These are phyloP conservation scores for Selaginella tamariscina DNA, from an alignment of 75 land plant species.

Conservation along the genomic window DNA sequence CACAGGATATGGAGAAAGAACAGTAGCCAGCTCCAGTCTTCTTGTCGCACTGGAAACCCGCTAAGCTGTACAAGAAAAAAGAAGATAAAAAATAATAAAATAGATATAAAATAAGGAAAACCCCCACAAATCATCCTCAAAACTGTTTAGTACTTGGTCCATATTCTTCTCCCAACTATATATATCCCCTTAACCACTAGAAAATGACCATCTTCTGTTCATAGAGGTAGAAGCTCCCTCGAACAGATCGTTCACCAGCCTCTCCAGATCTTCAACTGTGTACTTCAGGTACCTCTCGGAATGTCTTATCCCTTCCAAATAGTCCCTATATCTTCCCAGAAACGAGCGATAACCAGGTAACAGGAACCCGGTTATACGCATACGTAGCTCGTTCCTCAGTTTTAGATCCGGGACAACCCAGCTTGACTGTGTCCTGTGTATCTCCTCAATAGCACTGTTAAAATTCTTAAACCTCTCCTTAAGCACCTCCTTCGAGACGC, in stretches of 20 bases:
- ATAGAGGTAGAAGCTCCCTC: slow-evolving; percentile 31
- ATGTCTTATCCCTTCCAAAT: slow-evolving; percentile 46
- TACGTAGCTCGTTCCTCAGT: slow-evolving; percentile 64
- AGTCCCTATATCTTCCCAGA: slow-evolving; percentile 46
- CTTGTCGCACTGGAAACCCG: not conserved
- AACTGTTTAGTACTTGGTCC: not conserved
- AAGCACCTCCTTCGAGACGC: slow-evolving; percentile 38
- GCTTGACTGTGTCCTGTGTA: slow-evolving; percentile 48
- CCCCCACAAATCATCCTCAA: not conserved
- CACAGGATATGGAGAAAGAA: too few species aligned
- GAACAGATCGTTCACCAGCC: slow-evolving; percentile 39
- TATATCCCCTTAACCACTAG: not conserved
- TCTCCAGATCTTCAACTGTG: slow-evolving; percentile 54
- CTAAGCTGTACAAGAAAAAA: not conserved
- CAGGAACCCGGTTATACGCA: slow-evolving; percentile 61
- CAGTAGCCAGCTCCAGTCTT: not conserved
- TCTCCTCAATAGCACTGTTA: slow-evolving; percentile 72
- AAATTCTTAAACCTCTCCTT: slow-evolving; percentile 84
- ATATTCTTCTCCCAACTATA: not conserved
- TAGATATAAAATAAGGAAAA: too few species aligned
- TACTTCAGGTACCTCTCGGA: slow-evolving; percentile 71
- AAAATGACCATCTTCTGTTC: not conserved
- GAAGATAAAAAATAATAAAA: not conserved
- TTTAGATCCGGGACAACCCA: slow-evolving; percentile 79
- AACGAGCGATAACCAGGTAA: slow-evolving; percentile 78